Conservation (phyloP, 106 monocot species). For the Gastrodia elata region DNA sequence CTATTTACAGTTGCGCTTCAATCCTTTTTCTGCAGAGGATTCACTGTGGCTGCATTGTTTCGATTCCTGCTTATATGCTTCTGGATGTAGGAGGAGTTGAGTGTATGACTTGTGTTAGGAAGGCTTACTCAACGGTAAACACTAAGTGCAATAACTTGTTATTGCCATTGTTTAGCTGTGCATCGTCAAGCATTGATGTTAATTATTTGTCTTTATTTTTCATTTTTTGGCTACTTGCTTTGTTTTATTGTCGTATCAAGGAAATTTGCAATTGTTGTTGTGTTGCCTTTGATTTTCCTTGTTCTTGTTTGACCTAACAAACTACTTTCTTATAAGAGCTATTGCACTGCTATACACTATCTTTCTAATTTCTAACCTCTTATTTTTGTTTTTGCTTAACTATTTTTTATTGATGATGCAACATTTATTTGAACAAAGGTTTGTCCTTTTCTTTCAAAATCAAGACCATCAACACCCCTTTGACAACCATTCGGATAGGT, state of each 20-base stretch:
- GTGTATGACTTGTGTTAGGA: constrained; percentile 40
- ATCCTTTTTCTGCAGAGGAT: constrained; percentile 24
- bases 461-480: too few relatives aligned
- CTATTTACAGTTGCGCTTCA: background rate
- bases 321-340: background rate
- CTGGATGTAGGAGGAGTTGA: constrained; percentile 59
- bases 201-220: background rate
- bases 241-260: background rate
- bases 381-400: too few relatives aligned
- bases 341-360: background rate
- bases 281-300: background rate
- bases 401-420: too few relatives aligned
- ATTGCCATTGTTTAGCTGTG: background rate
- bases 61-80: constrained; percentile 23
- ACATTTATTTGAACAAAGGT: too few relatives aligned
- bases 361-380: too few relatives aligned
- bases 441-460: too few relatives aligned
- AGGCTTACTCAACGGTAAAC: constrained; percentile 27
- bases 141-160: background rate
- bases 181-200: background rate
- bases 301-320: background rate
- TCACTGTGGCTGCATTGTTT: constrained; percentile 66
- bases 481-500: too few relatives aligned
- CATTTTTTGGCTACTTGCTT: background rate
- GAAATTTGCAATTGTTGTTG: background rate